A percentile compares a stretch with the other conserved stretches of the same genome.
phyloP scores from a whole-genome alignment of 169 alveolate genomes.

The Babesia ovis region DNA sequence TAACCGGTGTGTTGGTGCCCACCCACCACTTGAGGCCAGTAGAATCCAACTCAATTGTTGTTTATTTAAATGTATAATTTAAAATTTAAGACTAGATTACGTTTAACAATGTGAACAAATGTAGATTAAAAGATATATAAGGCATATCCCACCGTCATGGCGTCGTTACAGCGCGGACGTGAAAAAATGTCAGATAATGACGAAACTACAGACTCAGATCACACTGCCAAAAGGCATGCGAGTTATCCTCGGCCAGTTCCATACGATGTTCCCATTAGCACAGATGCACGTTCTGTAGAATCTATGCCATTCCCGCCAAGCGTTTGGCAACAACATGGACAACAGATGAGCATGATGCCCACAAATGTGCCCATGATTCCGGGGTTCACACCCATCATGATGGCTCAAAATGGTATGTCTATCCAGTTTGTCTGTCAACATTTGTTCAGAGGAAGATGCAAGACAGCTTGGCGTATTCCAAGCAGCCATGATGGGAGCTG shows the following conservation, averaged over 20 bases:
- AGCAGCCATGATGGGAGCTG: conserved; percentile 7
- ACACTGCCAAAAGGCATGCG: conserved; percentile 13
- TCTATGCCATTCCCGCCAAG: neutral
- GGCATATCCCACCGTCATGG: conserved; percentile 10
- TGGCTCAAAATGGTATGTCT: conserved; percentile 12
- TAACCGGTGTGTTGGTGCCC: too few relatives aligned
- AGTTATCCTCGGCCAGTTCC: neutral
- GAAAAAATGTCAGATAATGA: conserved; percentile 1
- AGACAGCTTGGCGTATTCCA: neutral
- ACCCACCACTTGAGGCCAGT: too few relatives aligned
- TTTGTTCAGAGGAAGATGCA: conserved; percentile 9
- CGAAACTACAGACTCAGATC: neutral
- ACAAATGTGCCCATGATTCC: conserved; percentile 13
- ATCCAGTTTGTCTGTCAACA: neutral
- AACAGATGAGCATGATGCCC: conserved; percentile 24
- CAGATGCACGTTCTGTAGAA: neutral
- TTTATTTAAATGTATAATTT: too few relatives aligned
- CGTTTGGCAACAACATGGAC: neutral
- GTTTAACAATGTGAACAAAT: too few relatives aligned
- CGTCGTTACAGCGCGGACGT: conserved; percentile 1
- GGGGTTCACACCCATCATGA: conserved; percentile 27
- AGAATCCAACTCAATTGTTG: too few relatives aligned
- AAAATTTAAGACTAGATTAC: too few relatives aligned
- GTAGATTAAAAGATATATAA: too few relatives aligned
- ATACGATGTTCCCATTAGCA: neutral